Base-by-base conservation (phyloP, 2,329 filamentous ascomycete genomes). In the Nannizziopsis barbatae region DNA sequence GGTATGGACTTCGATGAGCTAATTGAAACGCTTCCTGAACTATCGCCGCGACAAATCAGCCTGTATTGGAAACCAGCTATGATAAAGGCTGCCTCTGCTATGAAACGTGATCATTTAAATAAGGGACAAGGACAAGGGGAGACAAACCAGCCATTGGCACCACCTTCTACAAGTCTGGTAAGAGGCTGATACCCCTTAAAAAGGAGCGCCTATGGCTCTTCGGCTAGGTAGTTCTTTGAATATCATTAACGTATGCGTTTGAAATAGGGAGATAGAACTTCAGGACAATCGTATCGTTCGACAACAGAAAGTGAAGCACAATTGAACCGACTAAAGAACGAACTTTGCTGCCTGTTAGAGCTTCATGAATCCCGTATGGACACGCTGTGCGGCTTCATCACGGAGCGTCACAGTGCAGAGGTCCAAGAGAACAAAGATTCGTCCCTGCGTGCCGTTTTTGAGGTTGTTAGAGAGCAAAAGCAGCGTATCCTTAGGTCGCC, bases 1-100 rank as follows among this genome's bases (percentile, higher is more conserved):
- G 31, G 41, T 20, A 53, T 55, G 51, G 30, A 40, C 11, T 51
- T 51, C 40, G 39, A 51, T 11, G 53, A 53, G 11, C 51, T 55
- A 30, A 43, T 53, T 17, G 49, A 50, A 10, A 38, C 40, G 9
- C 41, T 53, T 11, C 51, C 53, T 5, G 36, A 42, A 8, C 51
- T 55, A 43, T 53, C 51, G 7, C 12, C 44, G 18, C 44, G 41
- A 10, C 51, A 52, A 35, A 51, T 55, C n/a, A 50, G 42, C n/a
- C n/a, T 38, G n/a, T 44, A 43, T 14, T 54, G 52, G 52, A 27
- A 41, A n/a, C 50, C 46, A 12, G 44, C 47, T 36, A 51, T 55
- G 31, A 14, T 15, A 5, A 40, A 48, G 36, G 12, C 35, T 30
- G 36, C 44, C 27, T 3, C 30, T n/a, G 32, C 20, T 38, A 17